Evolutionary conservation across 1,284 basidiomycete genomes (phyloP).

Genomic region (Tetrapyrgos nigripes): DNA sequence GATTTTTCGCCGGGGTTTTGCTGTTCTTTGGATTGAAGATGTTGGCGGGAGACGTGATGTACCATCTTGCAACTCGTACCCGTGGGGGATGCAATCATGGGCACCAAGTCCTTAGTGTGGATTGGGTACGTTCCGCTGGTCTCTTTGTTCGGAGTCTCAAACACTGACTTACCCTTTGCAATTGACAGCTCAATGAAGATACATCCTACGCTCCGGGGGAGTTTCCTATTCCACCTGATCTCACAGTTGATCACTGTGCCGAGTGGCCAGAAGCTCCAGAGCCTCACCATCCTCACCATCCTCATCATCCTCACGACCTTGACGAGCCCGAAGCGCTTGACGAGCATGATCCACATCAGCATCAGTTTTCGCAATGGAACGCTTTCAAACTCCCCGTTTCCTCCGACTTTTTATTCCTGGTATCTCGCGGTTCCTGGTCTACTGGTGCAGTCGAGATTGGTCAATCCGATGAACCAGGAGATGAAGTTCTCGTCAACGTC

Average conservation of each 20-base stretch:
- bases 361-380: background rate
- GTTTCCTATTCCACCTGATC: constrained; percentile 5
- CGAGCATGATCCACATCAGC: background rate
- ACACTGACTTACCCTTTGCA: background rate
- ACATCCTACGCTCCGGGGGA: background rate
- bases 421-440: constrained; percentile 40
- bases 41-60: background rate
- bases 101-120: background rate
- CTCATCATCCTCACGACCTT: background rate
- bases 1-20: background rate
- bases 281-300: background rate
- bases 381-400: constrained; percentile 44
- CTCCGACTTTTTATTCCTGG: constrained; percentile 40
- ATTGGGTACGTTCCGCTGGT: background rate
- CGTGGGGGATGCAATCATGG: background rate
- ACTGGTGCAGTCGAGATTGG: constrained; percentile 38
- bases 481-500: constrained; percentile 39
- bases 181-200: background rate
- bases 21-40: constrained; percentile 3
- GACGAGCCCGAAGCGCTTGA: background rate
- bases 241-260: constrained; percentile 12
- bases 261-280: constrained; percentile 10
- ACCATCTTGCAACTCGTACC: background rate
- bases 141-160: background rate
- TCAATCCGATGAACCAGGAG: constrained; percentile 31